Evolutionary conservation across 345 rosid species (phyloP).

Genomic region (Rhodomyrtus tomentosa): DNA sequence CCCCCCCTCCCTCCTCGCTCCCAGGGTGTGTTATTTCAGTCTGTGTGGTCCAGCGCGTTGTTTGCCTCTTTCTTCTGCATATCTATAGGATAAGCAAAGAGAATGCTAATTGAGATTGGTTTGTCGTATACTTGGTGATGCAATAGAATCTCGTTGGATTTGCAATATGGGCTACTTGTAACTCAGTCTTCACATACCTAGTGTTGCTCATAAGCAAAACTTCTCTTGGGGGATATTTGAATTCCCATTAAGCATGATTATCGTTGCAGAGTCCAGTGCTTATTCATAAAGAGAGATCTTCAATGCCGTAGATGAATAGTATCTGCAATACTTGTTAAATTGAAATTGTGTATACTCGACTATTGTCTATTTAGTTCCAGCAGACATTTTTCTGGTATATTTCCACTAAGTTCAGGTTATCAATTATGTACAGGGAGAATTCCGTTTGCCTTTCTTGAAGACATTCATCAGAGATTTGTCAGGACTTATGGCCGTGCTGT

Average conservation of each 20-base stretch:
- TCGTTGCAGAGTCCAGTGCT: background rate
- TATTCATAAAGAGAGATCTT: background rate
- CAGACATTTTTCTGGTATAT: background rate
- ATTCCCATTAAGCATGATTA: background rate
- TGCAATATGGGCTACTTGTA: background rate
- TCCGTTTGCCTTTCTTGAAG: slow-evolving; percentile 90
- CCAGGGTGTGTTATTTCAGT: background rate
- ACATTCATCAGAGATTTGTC: slow-evolving; percentile 89
- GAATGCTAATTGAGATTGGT: background rate
- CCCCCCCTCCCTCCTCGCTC: too few relatives aligned
- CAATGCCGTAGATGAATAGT: background rate
- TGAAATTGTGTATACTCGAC: background rate
- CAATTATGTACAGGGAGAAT: slow-evolving; percentile 43
- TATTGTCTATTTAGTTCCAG: background rate
- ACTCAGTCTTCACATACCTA: background rate
- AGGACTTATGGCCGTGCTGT: slow-evolving; percentile 59
- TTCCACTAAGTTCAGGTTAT: background rate
- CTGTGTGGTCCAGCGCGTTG: background rate
- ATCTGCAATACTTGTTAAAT: background rate
- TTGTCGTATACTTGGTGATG: background rate
- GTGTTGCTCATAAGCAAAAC: background rate
- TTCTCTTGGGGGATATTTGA: background rate
- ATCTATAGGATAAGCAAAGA: background rate
- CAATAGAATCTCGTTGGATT: background rate
- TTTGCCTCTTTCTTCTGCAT: background rate